Evolutionary conservation across 371 early-diverging fungal species (phyloP).

Genomic region (Mucor plumbeus): DNA sequence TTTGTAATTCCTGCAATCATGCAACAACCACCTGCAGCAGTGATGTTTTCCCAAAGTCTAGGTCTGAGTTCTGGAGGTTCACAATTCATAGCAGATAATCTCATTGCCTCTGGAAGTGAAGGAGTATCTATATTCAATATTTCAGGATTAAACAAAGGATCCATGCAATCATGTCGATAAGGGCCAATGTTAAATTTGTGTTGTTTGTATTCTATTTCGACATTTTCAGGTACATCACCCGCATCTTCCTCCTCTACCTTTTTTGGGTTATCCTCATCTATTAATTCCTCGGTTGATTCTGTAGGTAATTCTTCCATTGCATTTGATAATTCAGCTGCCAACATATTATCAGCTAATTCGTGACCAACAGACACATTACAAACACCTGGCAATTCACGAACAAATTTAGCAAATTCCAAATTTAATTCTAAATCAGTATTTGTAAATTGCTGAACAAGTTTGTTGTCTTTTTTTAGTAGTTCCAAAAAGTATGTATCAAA

Average conservation of each 20-base stretch:
- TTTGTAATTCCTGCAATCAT: conserved; percentile 36
- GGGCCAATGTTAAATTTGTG: conserved; percentile 64
- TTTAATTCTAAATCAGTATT: conserved; percentile 41
- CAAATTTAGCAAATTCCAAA: conserved; percentile 57
- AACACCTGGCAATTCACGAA: conserved; percentile 62
- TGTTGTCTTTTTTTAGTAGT: conserved; percentile 61
- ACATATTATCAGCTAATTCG: conserved; percentile 39
- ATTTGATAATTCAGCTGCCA: conserved; percentile 26
- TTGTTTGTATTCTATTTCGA: conserved; percentile 27
- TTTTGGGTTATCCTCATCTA: conserved; percentile 29
- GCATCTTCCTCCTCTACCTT: conserved; percentile 20
- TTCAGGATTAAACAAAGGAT: conserved; percentile 70
- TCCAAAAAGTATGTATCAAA: conserved; percentile 66
- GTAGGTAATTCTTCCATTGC: conserved; percentile 36
- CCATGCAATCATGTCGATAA: conserved; percentile 61
- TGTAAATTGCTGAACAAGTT: conserved; percentile 55
- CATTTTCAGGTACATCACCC: conserved; percentile 19
- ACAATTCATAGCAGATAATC: conserved; percentile 65
- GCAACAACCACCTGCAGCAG: conserved; percentile 73
- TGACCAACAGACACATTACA: conserved; percentile 62
- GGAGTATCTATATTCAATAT: conserved; percentile 49
- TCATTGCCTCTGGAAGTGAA: conserved; percentile 68
- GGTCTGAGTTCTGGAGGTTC: conserved; percentile 80
- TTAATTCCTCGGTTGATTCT: conserved; percentile 44
- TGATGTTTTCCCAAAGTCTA: conserved; percentile 81